Percentiles rank a stretch among this genome's conserved stretches.
phyloP scores from a whole-genome alignment of 2,329 filamentous ascomycete species.

The Chaetomiaceae sp. region DNA sequence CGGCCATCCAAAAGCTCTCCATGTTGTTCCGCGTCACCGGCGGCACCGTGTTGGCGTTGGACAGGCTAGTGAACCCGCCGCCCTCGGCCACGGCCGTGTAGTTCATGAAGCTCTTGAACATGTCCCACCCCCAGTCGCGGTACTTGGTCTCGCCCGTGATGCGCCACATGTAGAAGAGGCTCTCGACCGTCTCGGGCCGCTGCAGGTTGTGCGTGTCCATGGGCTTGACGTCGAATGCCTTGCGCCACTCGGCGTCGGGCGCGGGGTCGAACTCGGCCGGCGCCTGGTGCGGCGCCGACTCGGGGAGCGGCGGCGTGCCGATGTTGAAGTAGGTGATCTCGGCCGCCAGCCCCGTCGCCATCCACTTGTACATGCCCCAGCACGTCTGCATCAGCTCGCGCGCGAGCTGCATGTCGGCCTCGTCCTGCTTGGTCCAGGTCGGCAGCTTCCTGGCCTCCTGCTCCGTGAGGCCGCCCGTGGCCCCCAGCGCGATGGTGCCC shows the following conservation, averaged over 20 bases:
- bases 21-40: conserved; percentile 77
- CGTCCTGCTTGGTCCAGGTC: conserved; percentile 72
- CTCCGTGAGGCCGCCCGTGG: conserved; percentile 73
- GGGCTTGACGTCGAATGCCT: conserved; percentile 75
- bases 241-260: conserved; percentile 60
- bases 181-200: conserved; percentile 94
- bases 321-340: conserved; percentile 93
- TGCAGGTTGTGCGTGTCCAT: conserved; percentile 91
- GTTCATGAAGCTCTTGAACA: conserved; percentile 89
- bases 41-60: conserved; percentile 68
- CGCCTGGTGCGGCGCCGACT: conserved; percentile 47
- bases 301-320: conserved; percentile 60
- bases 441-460: conserved; percentile 66
- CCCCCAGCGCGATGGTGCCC: conserved; percentile 86
- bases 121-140: conserved; percentile 96
- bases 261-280: conserved; percentile 47
- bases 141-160: conserved; percentile 89
- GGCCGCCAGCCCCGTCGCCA: conserved; percentile 82
- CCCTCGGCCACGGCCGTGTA: conserved; percentile 74
- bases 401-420: conserved; percentile 82
- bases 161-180: conserved; percentile 96
- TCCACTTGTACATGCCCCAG: conserved; percentile 94
- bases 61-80: conserved; percentile 76
- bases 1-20: conserved; percentile 98
- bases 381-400: conserved; percentile 93